Conservation (phyloP, 371 early-diverging fungal species). For the Mucor plumbeus region DNA sequence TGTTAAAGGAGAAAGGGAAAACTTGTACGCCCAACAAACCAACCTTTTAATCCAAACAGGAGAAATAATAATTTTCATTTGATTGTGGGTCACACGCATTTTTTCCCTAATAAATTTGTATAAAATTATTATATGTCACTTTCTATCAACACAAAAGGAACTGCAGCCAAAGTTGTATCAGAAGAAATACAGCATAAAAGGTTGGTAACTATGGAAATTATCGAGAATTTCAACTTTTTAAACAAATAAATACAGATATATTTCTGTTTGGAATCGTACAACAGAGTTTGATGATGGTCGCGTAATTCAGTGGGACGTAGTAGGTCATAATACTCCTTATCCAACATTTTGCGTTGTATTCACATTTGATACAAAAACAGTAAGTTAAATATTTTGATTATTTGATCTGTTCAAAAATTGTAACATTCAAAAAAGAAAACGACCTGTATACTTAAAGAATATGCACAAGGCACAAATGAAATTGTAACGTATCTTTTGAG, state of each 20-base stretch:
- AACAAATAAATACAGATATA: slow-evolving; percentile 30
- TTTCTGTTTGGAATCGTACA: slow-evolving; percentile 63
- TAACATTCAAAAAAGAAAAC: slow-evolving; percentile 45
- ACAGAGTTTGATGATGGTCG: slow-evolving; percentile 61
- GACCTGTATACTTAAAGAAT: slow-evolving; percentile 64
- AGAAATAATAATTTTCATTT: slow-evolving; percentile 6
- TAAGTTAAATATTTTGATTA: slow-evolving; percentile 11
- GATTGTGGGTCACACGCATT: slow-evolving; percentile 9
- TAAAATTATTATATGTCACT: slow-evolving; percentile 21
- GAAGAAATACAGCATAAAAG: slow-evolving; percentile 46
- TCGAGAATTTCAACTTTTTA: background rate
- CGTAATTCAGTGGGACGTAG: slow-evolving; percentile 63
- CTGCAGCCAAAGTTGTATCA: slow-evolving; percentile 44
- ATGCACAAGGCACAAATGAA: slow-evolving; percentile 69
- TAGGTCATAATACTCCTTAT: slow-evolving; percentile 55
- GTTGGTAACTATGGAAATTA: slow-evolving; percentile 19
- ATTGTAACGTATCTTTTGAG: slow-evolving; percentile 36
- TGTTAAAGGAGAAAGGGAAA: slow-evolving; percentile 1
- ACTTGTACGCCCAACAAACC: slow-evolving; percentile 9
- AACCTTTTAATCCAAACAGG: slow-evolving; percentile 7
- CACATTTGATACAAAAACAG: slow-evolving; percentile 49
- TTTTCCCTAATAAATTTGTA: background rate
- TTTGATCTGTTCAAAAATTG: background rate
- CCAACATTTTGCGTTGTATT: slow-evolving; percentile 57
- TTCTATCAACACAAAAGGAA: slow-evolving; percentile 49